Conservation (phyloP, 2,329 filamentous ascomycete species). For the Beauveria pseudobassiana region DNA sequence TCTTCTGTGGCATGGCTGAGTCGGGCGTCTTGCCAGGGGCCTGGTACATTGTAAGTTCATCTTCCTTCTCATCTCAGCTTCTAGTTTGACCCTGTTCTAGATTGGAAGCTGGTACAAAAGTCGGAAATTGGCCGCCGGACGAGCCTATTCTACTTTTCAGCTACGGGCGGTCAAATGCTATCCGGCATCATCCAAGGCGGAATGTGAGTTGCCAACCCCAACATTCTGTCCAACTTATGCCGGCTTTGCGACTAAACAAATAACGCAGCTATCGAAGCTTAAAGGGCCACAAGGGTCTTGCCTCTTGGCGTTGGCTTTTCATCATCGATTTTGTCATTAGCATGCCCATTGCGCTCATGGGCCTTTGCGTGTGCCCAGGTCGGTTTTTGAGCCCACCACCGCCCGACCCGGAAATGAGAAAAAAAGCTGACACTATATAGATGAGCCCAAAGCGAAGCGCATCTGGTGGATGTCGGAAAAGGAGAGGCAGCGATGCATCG, state of each 20-base stretch:
- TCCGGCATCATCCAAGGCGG: constrained; percentile 27
- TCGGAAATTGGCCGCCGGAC: constrained; percentile 50
- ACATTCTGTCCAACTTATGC: too few species aligned
- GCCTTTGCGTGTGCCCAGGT: constrained; percentile 6
- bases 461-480: constrained; percentile 12
- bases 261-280: constrained; percentile 18
- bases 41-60: neutral
- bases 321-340: constrained; percentile 29
- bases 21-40: neutral
- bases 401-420: neutral
- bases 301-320: constrained; percentile 31
- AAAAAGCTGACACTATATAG: neutral
- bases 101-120: constrained; percentile 53
- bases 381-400: neutral
- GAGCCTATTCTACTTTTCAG: constrained; percentile 48
- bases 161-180: constrained; percentile 37
- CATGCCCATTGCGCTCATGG: constrained; percentile 25
- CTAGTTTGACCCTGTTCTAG: neutral
- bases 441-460: constrained; percentile 1
- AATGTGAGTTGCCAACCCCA: constrained; percentile 14
- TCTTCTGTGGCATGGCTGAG: neutral
- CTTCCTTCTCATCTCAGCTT: too few species aligned
- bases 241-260: neutral
- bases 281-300: constrained; percentile 25
- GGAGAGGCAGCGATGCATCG: neutral